Evolutionary conservation across 1,284 basidiomycete species (phyloP), one percentile per base, ranked within the genome.

Genomic region (Apiotrichum siamense): DNA sequence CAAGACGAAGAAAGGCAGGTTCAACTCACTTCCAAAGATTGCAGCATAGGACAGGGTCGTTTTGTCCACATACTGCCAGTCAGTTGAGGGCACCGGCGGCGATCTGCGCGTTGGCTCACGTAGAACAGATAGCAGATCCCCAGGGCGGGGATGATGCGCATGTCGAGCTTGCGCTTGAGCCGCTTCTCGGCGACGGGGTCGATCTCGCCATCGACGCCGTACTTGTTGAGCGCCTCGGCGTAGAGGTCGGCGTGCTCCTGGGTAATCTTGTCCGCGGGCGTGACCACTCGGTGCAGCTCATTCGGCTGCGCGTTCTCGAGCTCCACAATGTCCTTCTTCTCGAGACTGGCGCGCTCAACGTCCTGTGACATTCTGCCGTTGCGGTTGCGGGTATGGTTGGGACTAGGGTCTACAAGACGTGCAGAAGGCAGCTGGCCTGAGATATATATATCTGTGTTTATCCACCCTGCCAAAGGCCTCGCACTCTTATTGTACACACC

Each of bases 101-200:
- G n/a, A n/a, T n/a, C n/a, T n/a, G n/a, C n/a, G n/a, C n/a, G n/a
- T n/a, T n/a, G n/a, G 49, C 54, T 39, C 44, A 56, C 54, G 55
- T 67, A 70, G 62, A 68, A 70, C 49, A 67, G 64, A 53, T 71
- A 71, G 47, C 66, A 69, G 24, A 73, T 55, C 23, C 64, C 69
- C 11, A 70, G 54, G 0, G 66, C 44, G 2, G 69, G 68, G 35
- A 72, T 50, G 47, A 73, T 65, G n/a, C 62, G 41, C 17, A 50
- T 26, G 52, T 68, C 67, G 27, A 70, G 57, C 49, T 67, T 68
- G 26, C 66, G 53, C 44, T 66, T 64, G 4, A 74, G 57, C 25
- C 51, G 54, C 59, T 66, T 69, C 57, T 74, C 72, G 2, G 49
- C 59, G 6, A 35, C 62, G 7, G 66, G 63, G 42, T 67, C 62